Evolutionary conservation across 75 land plant genomes (phyloP), one percentile per base, ranked within the genome.

Genomic region (Ceratopteris richardii): DNA sequence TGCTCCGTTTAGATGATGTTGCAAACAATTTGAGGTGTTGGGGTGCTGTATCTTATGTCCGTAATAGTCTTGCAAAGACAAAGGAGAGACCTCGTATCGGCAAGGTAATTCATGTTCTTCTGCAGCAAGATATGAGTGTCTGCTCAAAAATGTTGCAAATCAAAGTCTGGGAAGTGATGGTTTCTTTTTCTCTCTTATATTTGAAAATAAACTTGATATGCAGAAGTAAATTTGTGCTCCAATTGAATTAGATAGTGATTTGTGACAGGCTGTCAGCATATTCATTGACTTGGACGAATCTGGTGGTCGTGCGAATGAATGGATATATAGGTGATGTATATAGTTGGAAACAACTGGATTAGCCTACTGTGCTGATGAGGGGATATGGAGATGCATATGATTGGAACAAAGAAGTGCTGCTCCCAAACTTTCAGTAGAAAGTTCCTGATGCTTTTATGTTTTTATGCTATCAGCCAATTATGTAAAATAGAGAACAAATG

Each of bases 1-100:
- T 93, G 21, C 42, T 93, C 54, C 87, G 83, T 62, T 77, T 93
- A 57, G 98, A 93, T 73, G 87, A 83, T 61, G 80, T 93, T 20
- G 95, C 98, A 52, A 93, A 83, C 60, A 70, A 67, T 37, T 69
- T 94, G 69, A 94, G 69, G 62, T 82, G 90, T 62, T 94, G 98
- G 98, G 98, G 98, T 76, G 98, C 98, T 62, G 98, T 94, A 26
- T 79, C 90, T 56, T 86, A 84, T 61, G 73, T 91, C 23, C 77
- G 88, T 50, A 81, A 74, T 56, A 88, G 83, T 77, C 76, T 91
- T 20, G 86, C 66, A 51, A 84, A 80, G 54, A 70, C 74, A 46
- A 91, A 80, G 56, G 97, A 91, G 51, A 71, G 94, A 31, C 97
- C 97, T 53, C 85, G 97, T 29, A 91, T 91, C 43, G 97, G 97